Percentiles rank a stretch among this genome's conserved stretches.
Conservation (phyloP, 331 rosid genomes). For the Saraca asoca region DNA sequence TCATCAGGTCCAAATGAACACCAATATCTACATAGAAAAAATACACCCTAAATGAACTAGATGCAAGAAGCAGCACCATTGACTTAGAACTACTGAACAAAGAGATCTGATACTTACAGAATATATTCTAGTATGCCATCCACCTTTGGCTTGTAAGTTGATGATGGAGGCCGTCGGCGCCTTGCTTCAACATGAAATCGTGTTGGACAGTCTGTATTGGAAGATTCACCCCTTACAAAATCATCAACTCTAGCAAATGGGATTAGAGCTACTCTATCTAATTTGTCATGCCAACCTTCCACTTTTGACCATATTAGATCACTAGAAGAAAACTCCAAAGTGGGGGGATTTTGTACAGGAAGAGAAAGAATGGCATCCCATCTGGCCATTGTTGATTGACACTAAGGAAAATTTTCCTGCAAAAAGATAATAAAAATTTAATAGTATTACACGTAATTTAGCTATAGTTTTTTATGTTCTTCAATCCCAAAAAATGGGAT, state of each 20-base stretch:
- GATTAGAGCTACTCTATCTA: constrained; percentile 80
- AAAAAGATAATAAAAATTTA: background rate
- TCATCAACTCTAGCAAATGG: constrained; percentile 90
- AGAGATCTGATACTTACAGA: constrained; percentile 57
- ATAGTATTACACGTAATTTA: no score
- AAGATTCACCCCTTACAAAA: constrained; percentile 85
- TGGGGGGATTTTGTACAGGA: constrained; percentile 88
- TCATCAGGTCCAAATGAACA: constrained; percentile 99
- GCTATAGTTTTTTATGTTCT: no score
- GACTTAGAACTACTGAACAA: background rate
- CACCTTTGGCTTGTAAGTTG: constrained; percentile 72
- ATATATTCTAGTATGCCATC: constrained; percentile 91
- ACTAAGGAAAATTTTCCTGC: constrained; percentile 18
- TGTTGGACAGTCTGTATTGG: constrained; percentile 80
- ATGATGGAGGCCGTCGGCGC: constrained; percentile 58
- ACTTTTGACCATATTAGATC: constrained; percentile 89
- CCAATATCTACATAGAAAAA: constrained; percentile 70
- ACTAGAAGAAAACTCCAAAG: constrained; percentile 68
- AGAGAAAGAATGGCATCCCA: constrained; percentile 95
- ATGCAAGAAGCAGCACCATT: constrained; percentile 20
- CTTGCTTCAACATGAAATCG: constrained; percentile 95
- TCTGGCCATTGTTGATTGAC: constrained; percentile 59
- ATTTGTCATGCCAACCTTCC: constrained; percentile 89
- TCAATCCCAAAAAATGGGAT: no score
- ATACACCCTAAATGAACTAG: constrained; percentile 17